phyloP scores from a whole-genome alignment of 768 basidiomycete species.

The Mycena rebaudengoi region DNA sequence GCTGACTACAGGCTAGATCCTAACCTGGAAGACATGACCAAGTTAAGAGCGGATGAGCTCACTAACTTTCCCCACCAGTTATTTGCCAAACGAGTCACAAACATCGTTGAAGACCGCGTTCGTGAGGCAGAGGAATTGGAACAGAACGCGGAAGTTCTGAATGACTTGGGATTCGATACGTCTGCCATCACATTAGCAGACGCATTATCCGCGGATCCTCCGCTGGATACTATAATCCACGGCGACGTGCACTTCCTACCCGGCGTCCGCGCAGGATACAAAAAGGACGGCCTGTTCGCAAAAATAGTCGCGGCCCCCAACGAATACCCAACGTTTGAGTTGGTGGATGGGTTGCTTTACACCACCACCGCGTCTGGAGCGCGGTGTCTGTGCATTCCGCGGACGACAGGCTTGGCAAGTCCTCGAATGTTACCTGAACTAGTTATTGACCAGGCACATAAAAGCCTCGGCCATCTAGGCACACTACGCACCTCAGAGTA shows the following conservation, averaged over 20 bases:
- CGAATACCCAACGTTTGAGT: not conserved
- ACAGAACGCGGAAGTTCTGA: not conserved
- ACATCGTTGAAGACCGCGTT: too few species aligned
- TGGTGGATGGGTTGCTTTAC: not conserved
- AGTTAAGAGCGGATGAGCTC: not conserved
- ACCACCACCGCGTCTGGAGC: not conserved
- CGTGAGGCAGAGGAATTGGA: not conserved
- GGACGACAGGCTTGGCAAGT: not conserved
- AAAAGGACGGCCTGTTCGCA: not conserved
- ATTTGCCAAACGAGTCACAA: not conserved
- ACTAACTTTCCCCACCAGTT: not conserved
- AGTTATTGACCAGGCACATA: not conserved
- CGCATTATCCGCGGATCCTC: not conserved
- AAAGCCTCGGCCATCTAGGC: slow-evolving; percentile 35
- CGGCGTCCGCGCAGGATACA: not conserved
- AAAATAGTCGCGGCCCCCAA: not conserved
- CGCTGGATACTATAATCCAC: not conserved
- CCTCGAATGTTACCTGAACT: not conserved
- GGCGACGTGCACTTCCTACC: not conserved
- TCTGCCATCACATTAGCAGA: not conserved
- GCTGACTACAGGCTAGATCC: not conserved
- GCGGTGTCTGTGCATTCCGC: not conserved
- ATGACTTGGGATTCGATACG: not conserved
- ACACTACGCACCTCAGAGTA: slow-evolving; percentile 32
- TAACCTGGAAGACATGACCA: not conserved